These are phyloP conservation scores for Russula virescens DNA, from an alignment of 768 basidiomycete species.

Conservation along the genomic window DNA sequence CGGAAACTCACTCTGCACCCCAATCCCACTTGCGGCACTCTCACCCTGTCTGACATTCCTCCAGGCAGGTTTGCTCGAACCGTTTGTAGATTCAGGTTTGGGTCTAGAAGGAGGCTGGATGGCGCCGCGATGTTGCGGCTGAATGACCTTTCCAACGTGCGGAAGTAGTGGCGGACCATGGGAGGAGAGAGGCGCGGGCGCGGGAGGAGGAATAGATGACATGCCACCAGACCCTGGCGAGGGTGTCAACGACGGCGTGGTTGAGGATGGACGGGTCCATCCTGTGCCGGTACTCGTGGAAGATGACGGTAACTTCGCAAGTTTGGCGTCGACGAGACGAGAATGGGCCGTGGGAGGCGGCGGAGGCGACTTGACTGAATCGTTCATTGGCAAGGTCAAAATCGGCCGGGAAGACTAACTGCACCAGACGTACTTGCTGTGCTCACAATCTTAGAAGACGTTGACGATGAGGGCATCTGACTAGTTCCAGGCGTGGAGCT, in stretches of 20 bases:
- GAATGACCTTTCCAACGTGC: constrained; percentile 61
- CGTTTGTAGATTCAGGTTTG: constrained; percentile 25
- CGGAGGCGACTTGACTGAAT: constrained; percentile 50
- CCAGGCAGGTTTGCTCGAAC: constrained; percentile 59
- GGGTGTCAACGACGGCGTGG: constrained; percentile 52
- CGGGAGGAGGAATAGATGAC: constrained; percentile 34
- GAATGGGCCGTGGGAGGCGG: constrained; percentile 61
- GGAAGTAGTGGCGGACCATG: constrained; percentile 45
- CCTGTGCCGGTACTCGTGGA: constrained; percentile 56
- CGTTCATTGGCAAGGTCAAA: neutral
- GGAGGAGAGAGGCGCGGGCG: constrained; percentile 25
- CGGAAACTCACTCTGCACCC: constrained; percentile 72
- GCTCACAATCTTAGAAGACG: constrained; percentile 45
- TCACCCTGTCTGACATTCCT: constrained; percentile 46
- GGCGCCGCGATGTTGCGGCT: constrained; percentile 48
- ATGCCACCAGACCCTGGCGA: constrained; percentile 40
- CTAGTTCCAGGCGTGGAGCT: constrained; percentile 49
- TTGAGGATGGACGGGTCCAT: constrained; percentile 76
- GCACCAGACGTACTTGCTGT: constrained; percentile 42
- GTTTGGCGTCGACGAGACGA: constrained; percentile 79
- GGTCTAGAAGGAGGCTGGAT: constrained; percentile 32
- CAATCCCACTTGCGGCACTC: constrained; percentile 27
- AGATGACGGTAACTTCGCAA: constrained; percentile 60
- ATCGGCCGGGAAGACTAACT: neutral
- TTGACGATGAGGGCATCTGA: constrained; percentile 39